Evolutionary conservation across 805 yeast genomes (phyloP), one percentile per base, ranked within the genome.

Genomic region (Myxozyma geophila): DNA sequence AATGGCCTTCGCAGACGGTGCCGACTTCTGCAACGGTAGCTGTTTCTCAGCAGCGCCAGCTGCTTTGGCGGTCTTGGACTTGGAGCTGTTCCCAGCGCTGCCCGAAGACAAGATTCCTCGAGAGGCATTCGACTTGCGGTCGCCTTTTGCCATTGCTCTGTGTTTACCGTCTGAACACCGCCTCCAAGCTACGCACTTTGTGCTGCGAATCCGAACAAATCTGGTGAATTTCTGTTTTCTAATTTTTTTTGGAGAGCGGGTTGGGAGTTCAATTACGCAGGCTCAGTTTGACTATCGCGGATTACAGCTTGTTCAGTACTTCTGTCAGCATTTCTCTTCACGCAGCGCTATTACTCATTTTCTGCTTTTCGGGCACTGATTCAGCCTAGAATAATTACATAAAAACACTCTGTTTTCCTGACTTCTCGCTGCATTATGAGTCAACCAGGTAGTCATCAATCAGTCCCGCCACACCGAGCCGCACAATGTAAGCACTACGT

Each of bases 1-100:
- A n/a, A 81, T 76, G 7, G 62, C 37, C 40, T 70, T 67, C 33
- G 70, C 71, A 17, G 71, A 46, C 39, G 70, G 70, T 9, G 70
- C 62, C 3, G 56, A 28, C 54, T 55, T 61, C 49, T 64, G 68
- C 21, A 55, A 46, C n/a, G 63, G 69, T 41, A 62, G 39, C 19
- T 37, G 53, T 21, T 47, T 62, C 12, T 43, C 59, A 8, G 52
- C 50, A 2, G 17, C 44, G 3, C 54, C 23, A 19, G 23, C 49
- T 7, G 41, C 35, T 52, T 33, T 48, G 28, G 51, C 28, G 7
- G 50, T 9, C 47, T 60, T 62, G 39, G 62, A 51, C 47, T 57
- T 65, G 19, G 60, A 19, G 19, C 60, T 46, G 39, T 69, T 69
- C 21, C 68, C 68, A n/a, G 67, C 49, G 35, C 63, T 65, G 6